Conservation (phyloP, 225 moss, liverwort and hornwort species). For the Pseudisothecium myosuroides region DNA sequence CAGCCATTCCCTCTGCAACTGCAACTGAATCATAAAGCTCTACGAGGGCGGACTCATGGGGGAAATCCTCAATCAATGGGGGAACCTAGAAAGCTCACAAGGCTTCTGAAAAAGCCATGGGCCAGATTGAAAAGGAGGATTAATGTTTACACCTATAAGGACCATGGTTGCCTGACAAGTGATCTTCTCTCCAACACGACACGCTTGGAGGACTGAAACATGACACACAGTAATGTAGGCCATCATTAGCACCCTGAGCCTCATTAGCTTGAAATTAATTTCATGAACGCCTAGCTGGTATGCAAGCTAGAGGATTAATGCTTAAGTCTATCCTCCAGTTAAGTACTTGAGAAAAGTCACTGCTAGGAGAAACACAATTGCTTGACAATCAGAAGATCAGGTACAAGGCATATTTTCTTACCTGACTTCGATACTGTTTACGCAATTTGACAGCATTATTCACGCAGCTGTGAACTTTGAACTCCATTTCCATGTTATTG, state of each 20-base stretch:
- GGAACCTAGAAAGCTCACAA: constrained; percentile 4
- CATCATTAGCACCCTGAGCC: not conserved
- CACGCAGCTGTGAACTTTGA: constrained; percentile 68
- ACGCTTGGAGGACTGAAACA: constrained; percentile 60
- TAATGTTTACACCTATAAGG: not conserved
- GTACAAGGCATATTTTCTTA: not conserved
- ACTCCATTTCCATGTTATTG: constrained; percentile 64
- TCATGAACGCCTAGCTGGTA: not conserved
- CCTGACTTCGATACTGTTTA: constrained; percentile 64
- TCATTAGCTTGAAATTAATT: not conserved
- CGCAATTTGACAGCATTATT: constrained; percentile 67
- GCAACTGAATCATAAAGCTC: not conserved
- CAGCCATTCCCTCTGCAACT: not conserved
- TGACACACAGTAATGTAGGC: not conserved
- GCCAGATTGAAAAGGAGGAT: not conserved
- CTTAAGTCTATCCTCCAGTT: not conserved
- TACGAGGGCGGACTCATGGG: not conserved
- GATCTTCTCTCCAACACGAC: constrained; percentile 38
- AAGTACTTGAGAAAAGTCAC: not conserved
- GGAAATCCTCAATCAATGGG: not conserved
- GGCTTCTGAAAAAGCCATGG: constrained; percentile 6
- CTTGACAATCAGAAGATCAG: not conserved
- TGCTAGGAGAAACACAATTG: not conserved
- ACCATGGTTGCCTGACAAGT: constrained; percentile 11
- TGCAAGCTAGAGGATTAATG: not conserved